Evolutionary conservation across 2,329 filamentous ascomycete species (phyloP), one percentile per base, ranked within the genome.

Genomic region (Westerdykella sp.): DNA sequence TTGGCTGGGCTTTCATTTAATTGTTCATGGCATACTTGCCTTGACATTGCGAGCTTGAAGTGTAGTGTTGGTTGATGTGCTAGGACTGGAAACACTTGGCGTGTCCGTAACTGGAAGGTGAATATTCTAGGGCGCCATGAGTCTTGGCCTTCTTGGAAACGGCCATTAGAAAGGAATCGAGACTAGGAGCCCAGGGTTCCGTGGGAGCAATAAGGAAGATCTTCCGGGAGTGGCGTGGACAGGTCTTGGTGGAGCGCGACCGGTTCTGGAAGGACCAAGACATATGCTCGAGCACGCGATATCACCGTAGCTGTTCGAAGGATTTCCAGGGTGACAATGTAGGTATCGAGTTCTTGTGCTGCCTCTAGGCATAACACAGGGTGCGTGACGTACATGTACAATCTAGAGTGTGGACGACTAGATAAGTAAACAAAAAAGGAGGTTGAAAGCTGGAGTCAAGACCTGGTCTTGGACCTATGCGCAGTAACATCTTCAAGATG

Each of bases 1-100:
- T 36, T 61, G 51, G 48, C 49, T 57, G 57, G 58, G 22, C 34
- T 48, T 58, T 57, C 57, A 62, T 62, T 45, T 62, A 57, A 42
- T 48, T 25, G 34, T 16, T 37, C 34, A 35, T 32, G 30, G 42
- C 38, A 37, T 22, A 12, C 5, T 16, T 9, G 39, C 59, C 61
- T 61, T 57, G 56, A 51, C 3, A 15, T 22, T 9, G 22, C 43
- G 34, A 25, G 35, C 37, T 39, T 31, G 22, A 42, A 45, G 40
- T 39, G 34, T 36, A 42, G 40, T 39, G 22, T 42, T 35, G 14
- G 25, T 42, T 15, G n/a, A 11, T 22, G 15, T 51, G 43, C 55
- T 58, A 56, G 53, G 50, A 14, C 34, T 49, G 49, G 56, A 49
- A 34, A 6, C 12, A 4, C 31, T 40, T 46, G 39, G 40, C 48